Evolutionary conservation across 1,284 basidiomycete species (phyloP).

Genomic region (Fomitopsis pinicola): DNA sequence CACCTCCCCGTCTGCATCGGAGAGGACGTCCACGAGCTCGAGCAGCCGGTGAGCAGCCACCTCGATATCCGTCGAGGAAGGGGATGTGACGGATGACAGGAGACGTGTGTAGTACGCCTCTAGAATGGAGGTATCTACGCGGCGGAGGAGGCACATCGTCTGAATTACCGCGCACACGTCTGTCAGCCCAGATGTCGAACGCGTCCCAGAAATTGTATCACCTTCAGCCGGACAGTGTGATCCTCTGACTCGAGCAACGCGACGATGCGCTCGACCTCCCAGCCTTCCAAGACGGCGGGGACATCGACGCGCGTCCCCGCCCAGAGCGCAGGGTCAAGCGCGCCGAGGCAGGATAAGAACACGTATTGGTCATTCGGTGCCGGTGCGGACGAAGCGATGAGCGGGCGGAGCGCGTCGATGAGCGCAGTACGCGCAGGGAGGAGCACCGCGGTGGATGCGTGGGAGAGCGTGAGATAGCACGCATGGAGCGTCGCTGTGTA

Average conservation of each 20-base stretch:
- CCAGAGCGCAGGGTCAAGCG: constrained; percentile 57
- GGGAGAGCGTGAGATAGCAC: constrained; percentile 46
- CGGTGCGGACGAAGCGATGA: constrained; percentile 49
- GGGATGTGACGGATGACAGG: constrained; percentile 34
- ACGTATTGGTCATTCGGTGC: constrained; percentile 58
- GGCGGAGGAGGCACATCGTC: constrained; percentile 52
- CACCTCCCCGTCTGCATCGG: constrained; percentile 47
- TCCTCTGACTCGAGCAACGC: constrained; percentile 58
- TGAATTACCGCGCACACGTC: constrained; percentile 20
- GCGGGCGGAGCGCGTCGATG: constrained; percentile 45
- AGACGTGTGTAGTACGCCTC: constrained; percentile 49
- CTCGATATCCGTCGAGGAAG: constrained; percentile 29
- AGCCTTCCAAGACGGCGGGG: constrained; percentile 51
- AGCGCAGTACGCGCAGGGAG: constrained; percentile 25
- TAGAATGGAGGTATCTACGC: constrained; percentile 54
- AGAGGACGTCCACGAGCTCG: constrained; percentile 51
- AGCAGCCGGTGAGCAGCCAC: constrained; percentile 43
- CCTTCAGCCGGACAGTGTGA: constrained; percentile 52
- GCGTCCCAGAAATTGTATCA: constrained; percentile 18
- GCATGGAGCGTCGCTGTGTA: constrained; percentile 23
- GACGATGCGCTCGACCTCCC: constrained; percentile 70
- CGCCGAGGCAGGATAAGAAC: constrained; percentile 59
- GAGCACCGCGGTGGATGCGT: constrained; percentile 28
- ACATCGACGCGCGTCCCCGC: constrained; percentile 51
- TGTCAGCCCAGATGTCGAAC: neutral